Percentiles rank a stretch among this genome's conserved stretches.
These are phyloP conservation scores for Pythium aquatile DNA, from an alignment of 352 stramenopile genomes.

Conservation along the genomic window DNA sequence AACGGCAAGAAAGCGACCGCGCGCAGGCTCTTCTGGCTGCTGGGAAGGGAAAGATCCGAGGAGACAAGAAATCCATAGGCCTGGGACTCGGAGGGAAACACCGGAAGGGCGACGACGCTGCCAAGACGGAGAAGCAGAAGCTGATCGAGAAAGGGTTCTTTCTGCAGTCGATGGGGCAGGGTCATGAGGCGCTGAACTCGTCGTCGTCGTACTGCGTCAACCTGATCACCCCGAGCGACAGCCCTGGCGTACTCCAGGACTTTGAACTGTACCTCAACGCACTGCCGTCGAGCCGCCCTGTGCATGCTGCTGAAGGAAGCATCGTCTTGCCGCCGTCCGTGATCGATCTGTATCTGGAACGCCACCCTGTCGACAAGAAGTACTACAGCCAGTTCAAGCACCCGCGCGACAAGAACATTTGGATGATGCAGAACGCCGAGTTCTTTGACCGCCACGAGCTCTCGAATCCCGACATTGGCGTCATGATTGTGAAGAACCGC, in stretches of 20 bases:
- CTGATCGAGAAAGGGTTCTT: conserved; percentile 59
- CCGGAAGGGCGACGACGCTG: conserved; percentile 25
- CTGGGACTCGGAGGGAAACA: not conserved
- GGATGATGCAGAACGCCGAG: conserved; percentile 86
- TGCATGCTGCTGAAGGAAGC: conserved; percentile 40
- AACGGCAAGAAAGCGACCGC: conserved; percentile 32
- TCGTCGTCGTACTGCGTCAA: conserved; percentile 77
- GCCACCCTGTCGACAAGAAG: conserved; percentile 68
- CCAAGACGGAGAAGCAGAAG: conserved; percentile 3
- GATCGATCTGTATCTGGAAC: conserved; percentile 78
- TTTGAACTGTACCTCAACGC: conserved; percentile 74
- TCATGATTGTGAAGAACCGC: conserved; percentile 85
- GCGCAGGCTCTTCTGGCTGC: conserved; percentile 13
- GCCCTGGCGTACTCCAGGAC: conserved; percentile 56
- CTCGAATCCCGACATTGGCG: conserved; percentile 57
- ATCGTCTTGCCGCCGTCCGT: conserved; percentile 65
- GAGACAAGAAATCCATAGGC: conserved; percentile 11
- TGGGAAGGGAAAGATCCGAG: conserved; percentile 26
- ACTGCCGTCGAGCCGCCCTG: conserved; percentile 59
- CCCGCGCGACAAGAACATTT: conserved; percentile 70
- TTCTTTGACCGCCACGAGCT: conserved; percentile 84
- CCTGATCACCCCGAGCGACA: conserved; percentile 59
- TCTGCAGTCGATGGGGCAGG: conserved; percentile 67
- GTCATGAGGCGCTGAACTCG: conserved; percentile 62
- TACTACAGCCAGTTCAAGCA: conserved; percentile 61